phyloP scores from a whole-genome alignment of 2,329 filamentous ascomycete species.

The Stachybotrys chartarum region DNA sequence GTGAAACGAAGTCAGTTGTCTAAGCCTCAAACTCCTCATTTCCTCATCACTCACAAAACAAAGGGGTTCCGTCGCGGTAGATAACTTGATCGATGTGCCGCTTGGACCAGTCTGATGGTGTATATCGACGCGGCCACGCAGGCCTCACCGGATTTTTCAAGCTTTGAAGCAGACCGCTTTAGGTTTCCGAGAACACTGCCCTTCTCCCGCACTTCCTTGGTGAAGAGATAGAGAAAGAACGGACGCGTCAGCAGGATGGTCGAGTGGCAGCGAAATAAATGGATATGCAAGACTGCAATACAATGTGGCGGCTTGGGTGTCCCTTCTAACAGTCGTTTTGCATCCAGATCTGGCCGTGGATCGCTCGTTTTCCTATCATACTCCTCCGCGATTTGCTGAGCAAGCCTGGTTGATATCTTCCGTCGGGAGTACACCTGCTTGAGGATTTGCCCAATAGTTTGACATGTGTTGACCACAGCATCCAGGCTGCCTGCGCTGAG shows the following conservation, averaged over 20 bases:
- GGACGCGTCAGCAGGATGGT: constrained; percentile 57
- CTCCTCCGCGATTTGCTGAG: constrained; percentile 44
- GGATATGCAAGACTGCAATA: constrained; percentile 54
- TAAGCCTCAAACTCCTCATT: neutral
- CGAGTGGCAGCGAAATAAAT: constrained; percentile 55
- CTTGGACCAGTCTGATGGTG: constrained; percentile 39
- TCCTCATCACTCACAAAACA: constrained; percentile 38
- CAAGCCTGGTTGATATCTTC: constrained; percentile 49
- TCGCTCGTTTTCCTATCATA: constrained; percentile 9
- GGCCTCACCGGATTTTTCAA: constrained; percentile 40
- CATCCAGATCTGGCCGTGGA: constrained; percentile 42
- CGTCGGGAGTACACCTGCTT: constrained; percentile 52
- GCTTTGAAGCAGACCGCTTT: constrained; percentile 15
- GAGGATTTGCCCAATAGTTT: constrained; percentile 50
- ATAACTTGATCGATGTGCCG: constrained; percentile 34
- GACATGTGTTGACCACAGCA: constrained; percentile 49
- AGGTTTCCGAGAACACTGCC: neutral
- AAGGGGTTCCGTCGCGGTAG: constrained; percentile 48
- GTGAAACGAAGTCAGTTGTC: neutral
- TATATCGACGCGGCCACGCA: constrained; percentile 44
- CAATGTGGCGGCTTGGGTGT: constrained; percentile 28
- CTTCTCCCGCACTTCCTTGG: constrained; percentile 20
- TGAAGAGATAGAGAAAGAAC: constrained; percentile 54
- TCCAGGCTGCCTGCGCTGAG: constrained; percentile 32
- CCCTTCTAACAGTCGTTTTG: constrained; percentile 16